These are phyloP conservation scores for Paramyrothecium roridum DNA, from an alignment of 2,329 filamentous ascomycete genomes.

Conservation along the genomic window DNA sequence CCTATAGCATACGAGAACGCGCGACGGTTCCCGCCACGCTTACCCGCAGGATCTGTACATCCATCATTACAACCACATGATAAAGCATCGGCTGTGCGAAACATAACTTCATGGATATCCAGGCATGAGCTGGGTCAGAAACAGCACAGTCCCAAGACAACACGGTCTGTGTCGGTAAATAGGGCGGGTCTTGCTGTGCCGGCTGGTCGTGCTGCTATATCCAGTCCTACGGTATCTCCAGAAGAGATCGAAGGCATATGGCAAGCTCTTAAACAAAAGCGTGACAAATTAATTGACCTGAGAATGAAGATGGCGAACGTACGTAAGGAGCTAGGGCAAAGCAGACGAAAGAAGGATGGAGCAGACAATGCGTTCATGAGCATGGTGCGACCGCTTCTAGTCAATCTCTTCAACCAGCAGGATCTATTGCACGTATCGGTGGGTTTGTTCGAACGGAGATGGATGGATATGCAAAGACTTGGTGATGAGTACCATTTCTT, in stretches of 20 bases:
- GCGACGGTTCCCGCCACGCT: slow-evolving; percentile 26
- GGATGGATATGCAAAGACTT: slow-evolving; percentile 32
- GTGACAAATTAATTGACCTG: slow-evolving; percentile 22
- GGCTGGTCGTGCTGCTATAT: background rate
- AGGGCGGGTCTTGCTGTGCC: too few species aligned
- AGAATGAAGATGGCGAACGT: slow-evolving; percentile 27
- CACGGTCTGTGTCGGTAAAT: background rate
- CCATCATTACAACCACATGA: slow-evolving; percentile 15
- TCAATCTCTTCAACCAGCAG: slow-evolving; percentile 25
- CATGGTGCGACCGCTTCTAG: slow-evolving; percentile 31
- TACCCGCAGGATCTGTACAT: slow-evolving; percentile 20
- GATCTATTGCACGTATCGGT: slow-evolving; percentile 13
- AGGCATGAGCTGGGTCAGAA: slow-evolving; percentile 19
- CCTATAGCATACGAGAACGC: slow-evolving; percentile 23
- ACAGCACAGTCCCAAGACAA: slow-evolving; percentile 9
- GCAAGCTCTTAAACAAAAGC: slow-evolving; percentile 30
- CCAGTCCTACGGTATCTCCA: slow-evolving; percentile 10
- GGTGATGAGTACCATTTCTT: slow-evolving; percentile 33
- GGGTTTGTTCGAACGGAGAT: slow-evolving; percentile 20
- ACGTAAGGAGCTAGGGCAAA: slow-evolving; percentile 24
- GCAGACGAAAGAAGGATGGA: slow-evolving; percentile 28
- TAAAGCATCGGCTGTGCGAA: slow-evolving; percentile 24
- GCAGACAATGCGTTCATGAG: slow-evolving; percentile 39
- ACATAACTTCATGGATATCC: slow-evolving; percentile 30
- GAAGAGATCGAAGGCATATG: slow-evolving; percentile 28